Evolutionary conservation across 257 asterid genomes (phyloP), one percentile per base, ranked within the genome.

Genomic region (Parsonsia alboflavescens): DNA sequence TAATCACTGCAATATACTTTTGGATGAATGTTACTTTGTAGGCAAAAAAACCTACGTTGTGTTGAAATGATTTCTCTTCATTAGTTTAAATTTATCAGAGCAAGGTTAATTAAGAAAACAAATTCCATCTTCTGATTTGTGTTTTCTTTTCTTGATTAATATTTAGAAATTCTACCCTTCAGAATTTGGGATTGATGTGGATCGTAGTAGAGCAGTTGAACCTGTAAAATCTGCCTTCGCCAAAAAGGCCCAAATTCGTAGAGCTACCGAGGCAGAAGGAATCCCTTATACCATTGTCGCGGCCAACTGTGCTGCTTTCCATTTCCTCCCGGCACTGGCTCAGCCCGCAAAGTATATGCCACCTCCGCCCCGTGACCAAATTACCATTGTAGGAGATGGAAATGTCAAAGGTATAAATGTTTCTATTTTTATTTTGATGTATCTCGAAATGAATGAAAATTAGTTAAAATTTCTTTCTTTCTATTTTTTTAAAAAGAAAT

Each of bases 161-260:
- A 44, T 56, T 50, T 80, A 92, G 98, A 89, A 90, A 67, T 92
- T 90, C 81, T 74, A 86, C 19, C 98, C 98, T 0, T 92, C 98
- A 0, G 98, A 92, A 71, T 92, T 88, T 56, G 91, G 97, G 12
- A 76, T 81, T 64, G 98, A 92, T 44, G 91, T 84, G 24, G 96
- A 92, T 71, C 87, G 80, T 11, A 12, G 78, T 3, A 82, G 85
- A 2, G 91, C 93, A 0, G 93, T 89, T 0, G 93, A 83, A 57
- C 97, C 96, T 7, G 88, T 69, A 54, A 70, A 70, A 69, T 52
- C 80, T 16, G 49, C 69, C 45, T 76, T 56, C 2, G 59, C 44
- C 26, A 45, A n/a, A 1, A 76, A 76, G 26, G 54, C 80, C 42
- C 52, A 69, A 44, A 76, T 69, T 26, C 74, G 80, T 17, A 48